phyloP scores from a whole-genome alignment of 768 basidiomycete species.

The Agaricus sinodeliciosus region DNA sequence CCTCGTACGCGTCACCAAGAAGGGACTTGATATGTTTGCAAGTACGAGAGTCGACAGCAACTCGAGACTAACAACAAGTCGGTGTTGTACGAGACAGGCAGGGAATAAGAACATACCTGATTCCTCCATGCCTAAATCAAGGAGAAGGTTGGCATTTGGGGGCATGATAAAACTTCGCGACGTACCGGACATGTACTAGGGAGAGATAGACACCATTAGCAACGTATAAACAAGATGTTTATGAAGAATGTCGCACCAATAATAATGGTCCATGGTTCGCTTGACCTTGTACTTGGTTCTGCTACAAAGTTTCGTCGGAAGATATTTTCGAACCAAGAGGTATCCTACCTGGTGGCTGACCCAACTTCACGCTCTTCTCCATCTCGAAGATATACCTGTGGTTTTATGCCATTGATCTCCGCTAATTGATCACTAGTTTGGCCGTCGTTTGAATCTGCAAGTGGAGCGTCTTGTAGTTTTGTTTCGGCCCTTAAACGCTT shows the following conservation, averaged over 20 bases:
- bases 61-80: neutral
- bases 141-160: neutral
- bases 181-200: conserved; percentile 29
- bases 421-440: conserved; percentile 1
- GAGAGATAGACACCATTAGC: neutral
- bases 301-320: conserved; percentile 12
- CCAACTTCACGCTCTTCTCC: conserved; percentile 42
- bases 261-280: conserved; percentile 34
- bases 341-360: conserved; percentile 30
- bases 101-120: neutral
- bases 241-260: conserved; percentile 22
- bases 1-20: conserved; percentile 36
- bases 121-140: conserved; percentile 25
- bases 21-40: conserved; percentile 37
- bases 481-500: neutral
- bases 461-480: neutral
- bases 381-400: conserved; percentile 37
- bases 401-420: conserved; percentile 42
- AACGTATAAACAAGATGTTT: neutral
- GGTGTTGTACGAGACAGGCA: neutral
- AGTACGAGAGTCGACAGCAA: conserved; percentile 33
- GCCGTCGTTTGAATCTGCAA: neutral
- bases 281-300: conserved; percentile 30
- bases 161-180: neutral
- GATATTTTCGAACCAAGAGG: neutral